Conservation (phyloP, 306 rosid species). For the Acmispon strigosus region DNA sequence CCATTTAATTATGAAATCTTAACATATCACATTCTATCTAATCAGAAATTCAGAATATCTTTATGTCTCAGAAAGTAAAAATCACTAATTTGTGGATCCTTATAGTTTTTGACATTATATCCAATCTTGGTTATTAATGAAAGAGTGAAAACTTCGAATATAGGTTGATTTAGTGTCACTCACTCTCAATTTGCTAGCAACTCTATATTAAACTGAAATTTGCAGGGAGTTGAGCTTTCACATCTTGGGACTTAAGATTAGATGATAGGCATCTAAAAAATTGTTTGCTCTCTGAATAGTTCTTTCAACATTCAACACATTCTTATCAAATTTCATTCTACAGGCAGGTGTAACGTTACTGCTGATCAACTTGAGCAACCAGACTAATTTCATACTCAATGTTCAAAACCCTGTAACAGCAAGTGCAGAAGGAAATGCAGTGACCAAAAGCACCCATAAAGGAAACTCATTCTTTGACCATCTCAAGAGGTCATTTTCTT, state of each 20-base stretch:
- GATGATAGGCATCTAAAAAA: neutral
- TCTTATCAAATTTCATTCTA: conserved; percentile 17
- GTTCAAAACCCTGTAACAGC: conserved; percentile 28
- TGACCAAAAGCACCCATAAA: conserved; percentile 14
- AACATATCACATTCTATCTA: neutral
- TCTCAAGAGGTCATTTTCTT: conserved; percentile 64
- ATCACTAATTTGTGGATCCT: neutral
- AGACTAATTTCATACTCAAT: conserved; percentile 47
- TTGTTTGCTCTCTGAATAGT: neutral
- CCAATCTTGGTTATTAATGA: neutral
- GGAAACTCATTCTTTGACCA: conserved; percentile 28
- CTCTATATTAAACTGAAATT: neutral
- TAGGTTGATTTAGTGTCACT: neutral
- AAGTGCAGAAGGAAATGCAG: conserved; percentile 6
- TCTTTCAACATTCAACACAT: neutral
- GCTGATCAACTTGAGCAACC: conserved; percentile 75
- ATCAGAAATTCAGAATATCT: too few relatives aligned
- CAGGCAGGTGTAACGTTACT: conserved; percentile 74
- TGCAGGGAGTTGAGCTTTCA: neutral
- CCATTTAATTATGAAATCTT: too few relatives aligned
- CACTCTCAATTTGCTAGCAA: neutral
- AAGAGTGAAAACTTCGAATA: neutral
- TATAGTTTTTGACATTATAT: neutral
- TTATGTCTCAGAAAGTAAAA: neutral
- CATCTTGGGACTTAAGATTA: neutral